Conservation (phyloP, 177 flowering plant species). For the Vitis hybrid region DNA sequence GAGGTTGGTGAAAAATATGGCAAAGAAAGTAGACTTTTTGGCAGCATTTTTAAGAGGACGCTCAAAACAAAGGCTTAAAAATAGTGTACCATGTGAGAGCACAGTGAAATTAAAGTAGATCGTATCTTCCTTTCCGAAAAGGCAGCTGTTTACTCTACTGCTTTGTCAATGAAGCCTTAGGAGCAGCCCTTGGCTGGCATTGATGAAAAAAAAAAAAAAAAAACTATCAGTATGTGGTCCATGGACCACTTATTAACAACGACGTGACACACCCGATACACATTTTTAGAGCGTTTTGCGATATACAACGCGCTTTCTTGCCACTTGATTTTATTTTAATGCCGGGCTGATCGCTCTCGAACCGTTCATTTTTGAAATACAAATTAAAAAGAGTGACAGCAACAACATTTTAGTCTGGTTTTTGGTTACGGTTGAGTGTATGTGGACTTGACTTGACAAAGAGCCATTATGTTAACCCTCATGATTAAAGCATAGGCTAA, state of each 20-base stretch:
- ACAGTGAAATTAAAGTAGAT: slow-evolving; percentile 10
- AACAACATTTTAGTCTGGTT: no score
- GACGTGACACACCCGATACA: not conserved
- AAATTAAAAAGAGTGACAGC: no score
- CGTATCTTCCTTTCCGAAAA: slow-evolving; percentile 17
- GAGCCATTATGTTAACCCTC: no score
- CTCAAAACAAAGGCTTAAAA: slow-evolving; percentile 3
- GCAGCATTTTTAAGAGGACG: slow-evolving; percentile 6
- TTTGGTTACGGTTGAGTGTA: no score
- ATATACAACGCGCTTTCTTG: no score
- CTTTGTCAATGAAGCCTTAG: not conserved
- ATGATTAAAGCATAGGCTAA: no score
- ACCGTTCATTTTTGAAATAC: no score
- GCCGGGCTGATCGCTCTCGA: no score
- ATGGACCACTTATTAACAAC: not conserved
- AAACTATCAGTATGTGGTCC: slow-evolving; percentile 4
- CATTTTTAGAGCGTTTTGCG: no score
- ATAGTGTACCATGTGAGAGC: slow-evolving; percentile 19
- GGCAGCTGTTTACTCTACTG: not conserved
- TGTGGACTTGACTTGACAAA: no score
- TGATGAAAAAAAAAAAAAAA: no score
- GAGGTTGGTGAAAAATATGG: slow-evolving; percentile 6
- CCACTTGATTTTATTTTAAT: no score
- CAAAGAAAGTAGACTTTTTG: slow-evolving; percentile 21
- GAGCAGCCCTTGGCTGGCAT: not conserved